phyloP scores from a whole-genome alignment of 2,329 filamentous ascomycete genomes.

The Tothia fuscella region DNA sequence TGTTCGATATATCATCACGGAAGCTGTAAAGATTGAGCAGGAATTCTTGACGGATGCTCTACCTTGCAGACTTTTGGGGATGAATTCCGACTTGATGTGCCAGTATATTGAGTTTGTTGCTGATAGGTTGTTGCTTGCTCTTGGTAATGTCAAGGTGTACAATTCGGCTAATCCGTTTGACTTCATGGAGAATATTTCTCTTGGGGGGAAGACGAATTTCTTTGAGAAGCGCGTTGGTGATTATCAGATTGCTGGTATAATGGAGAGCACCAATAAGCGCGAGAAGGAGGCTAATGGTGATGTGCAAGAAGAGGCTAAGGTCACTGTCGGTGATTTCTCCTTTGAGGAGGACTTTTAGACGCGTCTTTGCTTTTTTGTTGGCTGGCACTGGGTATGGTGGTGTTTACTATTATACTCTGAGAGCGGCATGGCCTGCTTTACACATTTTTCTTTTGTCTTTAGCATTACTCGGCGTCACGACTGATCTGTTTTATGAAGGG shows the following conservation, averaged over 20 bases:
- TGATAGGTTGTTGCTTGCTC: constrained; percentile 81
- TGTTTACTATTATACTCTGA: no score
- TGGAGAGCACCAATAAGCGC: constrained; percentile 73
- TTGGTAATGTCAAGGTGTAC: constrained; percentile 92
- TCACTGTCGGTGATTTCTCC: constrained; percentile 61
- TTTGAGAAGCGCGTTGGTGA: constrained; percentile 99
- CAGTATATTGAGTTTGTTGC: constrained; percentile 99
- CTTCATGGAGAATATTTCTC: constrained; percentile 99
- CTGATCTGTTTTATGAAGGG: no score
- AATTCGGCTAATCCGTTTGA: constrained; percentile 92
- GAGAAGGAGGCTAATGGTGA: constrained; percentile 40
- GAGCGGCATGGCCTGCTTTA: background rate
- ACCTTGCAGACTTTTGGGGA: constrained; percentile 83
- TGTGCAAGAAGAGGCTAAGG: constrained; percentile 27
- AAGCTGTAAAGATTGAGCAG: constrained; percentile 89
- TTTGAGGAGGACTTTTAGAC: constrained; percentile 94
- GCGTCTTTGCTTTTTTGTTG: background rate
- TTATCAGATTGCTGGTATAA: constrained; percentile 99
- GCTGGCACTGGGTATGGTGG: background rate
- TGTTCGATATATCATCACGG: constrained; percentile 79
- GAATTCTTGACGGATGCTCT: constrained; percentile 96
- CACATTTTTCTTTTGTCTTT: background rate
- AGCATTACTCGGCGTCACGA: background rate
- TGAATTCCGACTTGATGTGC: constrained; percentile 97
- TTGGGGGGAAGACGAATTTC: constrained; percentile 99